Evolutionary conservation across 148 eudicot species (phyloP), one percentile per base, ranked within the genome.

Genomic region (Chenopodium formosanum): DNA sequence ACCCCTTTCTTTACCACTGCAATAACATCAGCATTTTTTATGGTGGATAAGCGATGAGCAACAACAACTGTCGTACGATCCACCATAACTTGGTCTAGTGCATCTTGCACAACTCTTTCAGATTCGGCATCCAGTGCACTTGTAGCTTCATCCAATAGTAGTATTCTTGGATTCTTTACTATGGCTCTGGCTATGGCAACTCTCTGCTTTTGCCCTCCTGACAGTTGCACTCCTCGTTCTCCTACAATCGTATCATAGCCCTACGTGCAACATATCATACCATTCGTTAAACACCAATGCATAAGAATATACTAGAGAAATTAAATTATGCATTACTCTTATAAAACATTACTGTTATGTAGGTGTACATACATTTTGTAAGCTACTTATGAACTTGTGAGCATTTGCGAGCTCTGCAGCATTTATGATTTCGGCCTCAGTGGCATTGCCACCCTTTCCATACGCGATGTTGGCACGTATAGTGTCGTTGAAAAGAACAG

Each of bases 151-250:
- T 92, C 97, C 32, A 92, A 65, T 14, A 92, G 79, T 0, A 92
- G 87, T 84, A 92, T 89, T 83, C 85, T 90, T 2, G 90, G 97
- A 50, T 84, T 79, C 83, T 92, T 92, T 79, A 92, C 88, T 65
- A 91, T 91, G 23, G 97, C 97, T n/a, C 97, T 88, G 1, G 97
- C 97, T 76, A 91, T 92, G 69, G 94, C 97, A 27, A 92, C 91
- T 20, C 97, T 80, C 63, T 92, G 97, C 77, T 92, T 92, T 52
- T 92, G 97, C 0, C 97, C 94, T 22, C 97, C 97, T 2, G 97
- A 92, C 67, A 92, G 53, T 67, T 92, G 94, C 17, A 90, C 82
- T 79, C 94, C 97, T 74, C 97, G 82, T 86, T 91, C 97, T 20
- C 94, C 97, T 9, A 92, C 97, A 34, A 86, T 19, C 14, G 97